Percentiles rank a stretch among this genome's conserved stretches.
Evolutionary conservation across 176 grass and related monocot genomes (phyloP).

Genomic region (Lolium rigidum): DNA sequence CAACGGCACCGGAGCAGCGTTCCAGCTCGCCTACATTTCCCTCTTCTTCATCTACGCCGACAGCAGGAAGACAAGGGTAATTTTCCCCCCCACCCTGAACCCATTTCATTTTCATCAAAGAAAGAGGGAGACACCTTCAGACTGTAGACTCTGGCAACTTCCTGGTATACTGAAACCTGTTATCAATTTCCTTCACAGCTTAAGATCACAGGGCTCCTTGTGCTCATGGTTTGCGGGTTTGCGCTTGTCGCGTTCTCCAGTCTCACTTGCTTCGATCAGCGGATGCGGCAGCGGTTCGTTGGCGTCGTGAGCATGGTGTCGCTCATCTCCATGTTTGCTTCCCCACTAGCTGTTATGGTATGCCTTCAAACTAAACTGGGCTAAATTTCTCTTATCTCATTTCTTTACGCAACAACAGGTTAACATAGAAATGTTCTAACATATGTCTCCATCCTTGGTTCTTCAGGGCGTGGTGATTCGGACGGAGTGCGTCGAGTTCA

Average conservation of each 20-base stretch:
- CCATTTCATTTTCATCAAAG: neutral
- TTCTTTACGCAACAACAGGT: neutral
- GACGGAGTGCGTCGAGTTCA: conserved; percentile 87
- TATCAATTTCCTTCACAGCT: conserved; percentile 42
- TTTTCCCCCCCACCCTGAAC: neutral
- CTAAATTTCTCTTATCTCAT: neutral
- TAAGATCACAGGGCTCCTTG: conserved; percentile 61
- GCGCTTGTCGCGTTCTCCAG: conserved; percentile 47
- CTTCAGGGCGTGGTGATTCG: conserved; percentile 77
- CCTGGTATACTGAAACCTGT: neutral
- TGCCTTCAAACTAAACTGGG: neutral
- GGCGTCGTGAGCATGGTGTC: conserved; percentile 63
- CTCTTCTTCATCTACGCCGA: conserved; percentile 76
- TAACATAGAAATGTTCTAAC: conserved; percentile 11
- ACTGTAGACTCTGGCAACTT: neutral
- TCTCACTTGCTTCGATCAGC: conserved; percentile 55
- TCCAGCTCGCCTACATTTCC: conserved; percentile 70
- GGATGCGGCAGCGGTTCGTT: conserved; percentile 55
- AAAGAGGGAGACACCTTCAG: neutral
- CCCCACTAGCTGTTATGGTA: conserved; percentile 83
- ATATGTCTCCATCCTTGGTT: neutral
- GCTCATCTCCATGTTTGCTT: conserved; percentile 85
- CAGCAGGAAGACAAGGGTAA: conserved; percentile 60
- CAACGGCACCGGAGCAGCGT: conserved; percentile 70
- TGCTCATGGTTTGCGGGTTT: conserved; percentile 40